Base-by-base conservation (phyloP, 78 protist species). In the Dictyostelium brefeldianum region DNA sequence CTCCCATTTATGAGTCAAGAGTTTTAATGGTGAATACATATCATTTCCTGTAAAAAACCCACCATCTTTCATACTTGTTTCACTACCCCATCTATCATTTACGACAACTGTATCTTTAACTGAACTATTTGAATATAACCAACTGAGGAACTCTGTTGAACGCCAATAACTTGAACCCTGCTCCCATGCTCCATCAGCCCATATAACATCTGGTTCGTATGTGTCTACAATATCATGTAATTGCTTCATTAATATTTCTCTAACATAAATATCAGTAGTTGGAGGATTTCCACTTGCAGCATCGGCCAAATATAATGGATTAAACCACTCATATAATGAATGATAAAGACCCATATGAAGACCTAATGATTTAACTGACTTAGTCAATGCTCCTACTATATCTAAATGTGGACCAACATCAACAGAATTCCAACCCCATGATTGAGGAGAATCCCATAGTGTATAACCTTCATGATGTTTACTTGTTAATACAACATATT, bases 381-480 rank as follows among this genome's bases (percentile, higher is more conserved):
- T 83, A 1, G 80, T 56, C 41, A 93, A 25, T 59, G 41, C 51
- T 6, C 79, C 87, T 25, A 82, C 89, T 0, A 93, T 15, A 57
- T 93, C 96, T 5, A 59, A 64, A 1, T 70, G 54, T 18, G 96
- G 96, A 1, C 96, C 96, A 3, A 73, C 14, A 22, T 78, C 67
- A 25, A 93, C 92, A 20, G 77, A 48, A 46, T 93, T 93, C 96
- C 96, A 93, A 46, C 80, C 84, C 96, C 96, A 80, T 8, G 78
- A 11, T 48, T 78, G 79, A 1, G 25, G 48, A 74, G 51, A 20
- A 5, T 8, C 29, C 94, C 94, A 90, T 4, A 90, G 3, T 5
- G 87, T 78, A 47, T n/a, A 93, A 25, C 96, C 96, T 67, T 93
- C 96, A 70, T 93, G 96, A 62, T 93, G 96, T 27, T 93, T 93